Evolutionary conservation across 768 basidiomycete genomes (phyloP).

Genomic region (Chalciporus sphaerocephalus): DNA sequence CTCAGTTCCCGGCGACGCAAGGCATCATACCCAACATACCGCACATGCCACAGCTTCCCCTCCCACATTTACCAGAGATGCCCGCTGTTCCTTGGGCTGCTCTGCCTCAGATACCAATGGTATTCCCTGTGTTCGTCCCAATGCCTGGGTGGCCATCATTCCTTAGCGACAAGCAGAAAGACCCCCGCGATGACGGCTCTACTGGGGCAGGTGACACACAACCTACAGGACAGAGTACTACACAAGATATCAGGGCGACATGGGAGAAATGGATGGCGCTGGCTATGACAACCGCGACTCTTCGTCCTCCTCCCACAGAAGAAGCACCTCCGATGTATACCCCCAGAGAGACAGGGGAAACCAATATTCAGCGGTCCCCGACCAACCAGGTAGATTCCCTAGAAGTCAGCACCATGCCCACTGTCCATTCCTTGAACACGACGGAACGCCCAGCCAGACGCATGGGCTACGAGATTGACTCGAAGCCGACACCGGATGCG

Average conservation of each 20-base stretch:
- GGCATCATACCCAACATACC: constrained; percentile 54
- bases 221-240: constrained; percentile 40
- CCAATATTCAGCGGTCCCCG: background rate
- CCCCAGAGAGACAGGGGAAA: constrained; percentile 43
- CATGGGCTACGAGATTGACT: constrained; percentile 44
- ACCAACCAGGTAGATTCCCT: constrained; percentile 2
- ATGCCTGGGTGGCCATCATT: constrained; percentile 62
- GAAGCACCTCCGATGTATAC: constrained; percentile 72
- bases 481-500: constrained; percentile 62
- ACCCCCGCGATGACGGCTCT: constrained; percentile 20
- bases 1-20: constrained; percentile 51
- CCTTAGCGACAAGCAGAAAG: constrained; percentile 47
- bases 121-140: constrained; percentile 77
- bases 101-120: constrained; percentile 65
- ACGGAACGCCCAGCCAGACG: constrained; percentile 36
- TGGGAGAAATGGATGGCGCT: constrained; percentile 77
- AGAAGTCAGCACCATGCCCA: constrained; percentile 8
- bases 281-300: constrained; percentile 46
- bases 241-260: constrained; percentile 61
- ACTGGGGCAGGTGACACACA: constrained; percentile 33
- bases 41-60: constrained; percentile 43
- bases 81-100: constrained; percentile 59
- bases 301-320: constrained; percentile 40
- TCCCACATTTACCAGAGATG: constrained; percentile 64
- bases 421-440: constrained; percentile 22